These are phyloP conservation scores for Crassisporium funariophilum DNA, from an alignment of 768 basidiomycete genomes.

Conservation along the genomic window DNA sequence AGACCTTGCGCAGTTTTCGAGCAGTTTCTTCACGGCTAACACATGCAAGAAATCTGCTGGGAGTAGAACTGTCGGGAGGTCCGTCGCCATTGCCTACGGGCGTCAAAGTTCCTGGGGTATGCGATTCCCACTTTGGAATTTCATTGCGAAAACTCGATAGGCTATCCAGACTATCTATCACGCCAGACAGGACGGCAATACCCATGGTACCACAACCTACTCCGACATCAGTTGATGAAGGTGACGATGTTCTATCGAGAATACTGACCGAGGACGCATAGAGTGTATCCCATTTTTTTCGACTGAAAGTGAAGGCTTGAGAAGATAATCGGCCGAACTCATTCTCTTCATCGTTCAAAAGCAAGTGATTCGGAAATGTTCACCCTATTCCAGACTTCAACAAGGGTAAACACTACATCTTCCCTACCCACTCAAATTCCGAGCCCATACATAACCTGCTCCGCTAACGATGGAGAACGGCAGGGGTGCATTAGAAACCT, in stretches of 20 bases:
- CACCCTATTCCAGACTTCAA: too few species aligned
- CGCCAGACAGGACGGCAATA: slow-evolving; percentile 90
- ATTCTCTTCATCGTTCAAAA: background rate
- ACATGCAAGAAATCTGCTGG: slow-evolving; percentile 82
- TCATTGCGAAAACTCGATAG: slow-evolving; percentile 26
- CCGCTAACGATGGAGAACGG: too few species aligned
- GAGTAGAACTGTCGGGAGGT: slow-evolving; percentile 67
- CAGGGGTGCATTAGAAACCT: too few species aligned
- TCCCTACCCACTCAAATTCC: background rate
- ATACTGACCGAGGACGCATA: slow-evolving; percentile 77
- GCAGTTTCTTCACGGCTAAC: slow-evolving; percentile 81
- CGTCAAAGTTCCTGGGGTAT: slow-evolving; percentile 32
- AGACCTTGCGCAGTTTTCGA: slow-evolving; percentile 61
- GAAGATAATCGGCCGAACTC: slow-evolving; percentile 6
- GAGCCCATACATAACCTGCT: too few species aligned
- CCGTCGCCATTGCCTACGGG: slow-evolving; percentile 58
- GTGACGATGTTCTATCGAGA: slow-evolving; percentile 9
- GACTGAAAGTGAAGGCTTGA: background rate
- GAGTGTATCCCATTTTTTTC: slow-evolving; percentile 83
- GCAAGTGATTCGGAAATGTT: too few species aligned
- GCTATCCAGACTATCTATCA: slow-evolving; percentile 77
- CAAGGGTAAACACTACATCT: slow-evolving; percentile 7
- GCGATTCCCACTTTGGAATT: slow-evolving; percentile 40
- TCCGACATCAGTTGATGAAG: slow-evolving; percentile 18
- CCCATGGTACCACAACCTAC: slow-evolving; percentile 99